Conservation (phyloP, 225 moss, liverwort and hornwort genomes). For the Straminergon stramineum region DNA sequence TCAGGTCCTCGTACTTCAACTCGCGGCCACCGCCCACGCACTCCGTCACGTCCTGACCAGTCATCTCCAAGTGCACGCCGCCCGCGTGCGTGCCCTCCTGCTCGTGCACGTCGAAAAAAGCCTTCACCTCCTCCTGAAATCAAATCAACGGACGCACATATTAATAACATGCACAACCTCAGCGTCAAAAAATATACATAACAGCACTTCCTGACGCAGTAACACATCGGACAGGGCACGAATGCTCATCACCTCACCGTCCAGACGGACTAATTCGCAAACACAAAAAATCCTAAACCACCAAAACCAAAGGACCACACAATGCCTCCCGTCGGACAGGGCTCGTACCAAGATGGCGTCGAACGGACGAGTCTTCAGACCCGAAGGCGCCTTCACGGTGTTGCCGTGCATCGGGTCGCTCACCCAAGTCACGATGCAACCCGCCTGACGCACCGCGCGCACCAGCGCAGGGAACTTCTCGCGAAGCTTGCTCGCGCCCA, state of each 20-base stretch:
- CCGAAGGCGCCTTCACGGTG: constrained; percentile 77
- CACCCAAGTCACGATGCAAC: constrained; percentile 74
- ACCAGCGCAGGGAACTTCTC: constrained; percentile 29
- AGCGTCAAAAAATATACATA: no score
- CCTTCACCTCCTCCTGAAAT: constrained; percentile 32
- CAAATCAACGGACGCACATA: neutral
- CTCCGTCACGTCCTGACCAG: constrained; percentile 80
- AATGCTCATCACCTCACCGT: no score
- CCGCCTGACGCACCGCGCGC: constrained; percentile 57
- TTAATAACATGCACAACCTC: neutral
- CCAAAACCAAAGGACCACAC: neutral
- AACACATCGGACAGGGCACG: fast-evolving
- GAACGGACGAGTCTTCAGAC: constrained; percentile 77
- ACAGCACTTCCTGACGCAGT: neutral
- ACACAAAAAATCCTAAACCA: neutral
- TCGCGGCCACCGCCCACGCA: constrained; percentile 73
- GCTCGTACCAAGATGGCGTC: constrained; percentile 42
- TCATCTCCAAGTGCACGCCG: constrained; percentile 83
- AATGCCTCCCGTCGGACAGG: neutral
- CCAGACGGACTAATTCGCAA: neutral
- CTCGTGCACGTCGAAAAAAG: constrained; percentile 78
- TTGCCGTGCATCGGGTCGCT: constrained; percentile 91
- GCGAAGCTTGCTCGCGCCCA: constrained; percentile 34
- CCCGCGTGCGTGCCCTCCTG: constrained; percentile 74
- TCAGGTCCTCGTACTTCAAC: constrained; percentile 58